These are phyloP conservation scores for Trichoderma breve DNA, from an alignment of 2,329 filamentous ascomycete species.

Conservation along the genomic window DNA sequence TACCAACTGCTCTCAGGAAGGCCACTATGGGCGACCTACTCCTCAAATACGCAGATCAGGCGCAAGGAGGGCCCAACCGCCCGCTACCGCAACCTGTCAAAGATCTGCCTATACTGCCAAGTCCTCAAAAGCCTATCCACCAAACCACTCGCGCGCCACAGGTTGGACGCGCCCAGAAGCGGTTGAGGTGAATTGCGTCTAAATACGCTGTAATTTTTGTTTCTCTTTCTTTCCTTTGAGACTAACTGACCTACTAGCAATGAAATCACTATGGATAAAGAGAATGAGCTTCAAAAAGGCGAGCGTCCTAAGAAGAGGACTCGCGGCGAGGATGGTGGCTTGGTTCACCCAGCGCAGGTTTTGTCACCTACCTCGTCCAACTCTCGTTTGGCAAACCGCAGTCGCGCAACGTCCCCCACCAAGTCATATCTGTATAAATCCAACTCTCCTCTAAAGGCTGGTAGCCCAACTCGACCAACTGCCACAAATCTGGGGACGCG, in stretches of 20 bases:
- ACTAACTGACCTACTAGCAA: conserved; percentile 47
- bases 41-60: conserved; percentile 46
- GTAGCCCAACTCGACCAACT: conserved; percentile 40
- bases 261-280: conserved; percentile 69
- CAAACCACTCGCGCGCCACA: conserved; percentile 24
- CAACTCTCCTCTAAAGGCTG: conserved; percentile 60
- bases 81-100: conserved; percentile 50
- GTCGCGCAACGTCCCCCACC: conserved; percentile 48
- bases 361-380: conserved; percentile 83
- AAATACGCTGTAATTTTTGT: conserved; percentile 6
- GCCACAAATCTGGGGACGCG: conserved; percentile 51
- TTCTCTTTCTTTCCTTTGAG: conserved; percentile 5
- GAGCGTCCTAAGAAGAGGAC: conserved; percentile 70
- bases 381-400: conserved; percentile 59
- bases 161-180: conserved; percentile 42
- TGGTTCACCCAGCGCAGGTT: conserved; percentile 53
- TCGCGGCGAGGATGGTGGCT: conserved; percentile 43
- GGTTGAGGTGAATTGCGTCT: conserved; percentile 47
- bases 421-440: conserved; percentile 59
- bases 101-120: conserved; percentile 40
- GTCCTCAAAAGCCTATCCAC: conserved; percentile 37
- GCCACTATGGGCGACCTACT: conserved; percentile 80
- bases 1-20: conserved; percentile 75
- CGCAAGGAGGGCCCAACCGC: conserved; percentile 30
- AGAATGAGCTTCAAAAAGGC: conserved; percentile 61